A percentile compares a stretch with the other conserved stretches of the same genome.
These are phyloP conservation scores for Spinacia oleracea DNA, from an alignment of 179 eudicot genomes.

Conservation along the genomic window DNA sequence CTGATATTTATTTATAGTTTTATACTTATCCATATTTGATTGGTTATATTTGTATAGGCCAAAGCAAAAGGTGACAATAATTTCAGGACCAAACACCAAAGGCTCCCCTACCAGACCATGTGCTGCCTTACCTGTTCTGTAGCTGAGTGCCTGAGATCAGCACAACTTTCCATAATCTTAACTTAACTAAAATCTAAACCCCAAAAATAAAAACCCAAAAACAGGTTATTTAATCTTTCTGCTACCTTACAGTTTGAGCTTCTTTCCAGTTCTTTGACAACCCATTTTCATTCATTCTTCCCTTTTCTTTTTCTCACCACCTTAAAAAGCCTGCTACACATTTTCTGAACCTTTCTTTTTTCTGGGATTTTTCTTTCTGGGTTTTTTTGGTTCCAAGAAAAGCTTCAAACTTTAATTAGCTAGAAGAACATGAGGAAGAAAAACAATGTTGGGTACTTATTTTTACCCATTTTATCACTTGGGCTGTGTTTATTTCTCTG, in stretches of 20 bases:
- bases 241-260: constrained; percentile 8
- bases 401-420: constrained; percentile 11
- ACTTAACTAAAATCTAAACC: not conserved
- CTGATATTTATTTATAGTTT: not conserved
- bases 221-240: not conserved
- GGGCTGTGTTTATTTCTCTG: constrained; percentile 18
- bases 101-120: constrained; percentile 30
- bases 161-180: constrained; percentile 24
- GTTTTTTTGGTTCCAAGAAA: not conserved
- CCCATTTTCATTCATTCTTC: constrained; percentile 21
- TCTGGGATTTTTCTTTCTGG: not conserved
- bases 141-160: constrained; percentile 13
- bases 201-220: not conserved
- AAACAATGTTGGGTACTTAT: constrained; percentile 17
- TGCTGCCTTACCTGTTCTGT: constrained; percentile 34
- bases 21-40: constrained; percentile 19
- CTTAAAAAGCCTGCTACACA: constrained; percentile 24
- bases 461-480: constrained; percentile 25
- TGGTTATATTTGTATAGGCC: constrained; percentile 20
- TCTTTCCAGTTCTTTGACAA: constrained; percentile 30
- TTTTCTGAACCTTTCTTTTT: constrained; percentile 8
- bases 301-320: not conserved
- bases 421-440: constrained; percentile 26
- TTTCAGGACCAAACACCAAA: constrained; percentile 19
- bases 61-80: constrained; percentile 18